A percentile compares a stretch with the other conserved stretches of the same genome.
phyloP scores from a whole-genome alignment of 768 basidiomycete genomes.

The Infundibulicybe gibba region DNA sequence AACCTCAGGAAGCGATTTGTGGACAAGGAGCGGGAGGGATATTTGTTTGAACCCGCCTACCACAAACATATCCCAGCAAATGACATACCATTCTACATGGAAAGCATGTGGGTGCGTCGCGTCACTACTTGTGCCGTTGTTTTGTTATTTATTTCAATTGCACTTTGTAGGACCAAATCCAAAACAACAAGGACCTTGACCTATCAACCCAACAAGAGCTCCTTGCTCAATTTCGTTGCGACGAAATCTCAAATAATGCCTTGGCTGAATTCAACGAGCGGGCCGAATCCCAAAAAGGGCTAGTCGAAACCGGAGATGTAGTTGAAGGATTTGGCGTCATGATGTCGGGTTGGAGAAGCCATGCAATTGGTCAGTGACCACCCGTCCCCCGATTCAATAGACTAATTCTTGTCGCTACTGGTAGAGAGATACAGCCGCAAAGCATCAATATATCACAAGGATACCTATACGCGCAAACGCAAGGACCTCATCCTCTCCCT shows the following conservation, averaged over 20 bases:
- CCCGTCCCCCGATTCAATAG: neutral
- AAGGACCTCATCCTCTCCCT: slow-evolving; percentile 72
- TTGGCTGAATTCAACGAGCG: slow-evolving; percentile 79
- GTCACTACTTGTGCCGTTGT: neutral
- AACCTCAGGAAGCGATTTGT: slow-evolving; percentile 75
- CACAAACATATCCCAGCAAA: slow-evolving; percentile 99
- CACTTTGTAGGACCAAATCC: slow-evolving; percentile 83
- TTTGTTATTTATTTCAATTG: slow-evolving; percentile 1
- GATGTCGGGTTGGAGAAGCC: slow-evolving; percentile 79
- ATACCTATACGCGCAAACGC: slow-evolving; percentile 90
- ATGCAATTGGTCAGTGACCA: slow-evolving; percentile 64
- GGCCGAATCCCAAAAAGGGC: slow-evolving; percentile 75
- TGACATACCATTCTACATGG: slow-evolving; percentile 96
- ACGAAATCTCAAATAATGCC: slow-evolving; percentile 86
- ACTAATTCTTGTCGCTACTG: neutral
- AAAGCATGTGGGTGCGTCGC: slow-evolving; percentile 89
- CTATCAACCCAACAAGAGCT: slow-evolving; percentile 97
- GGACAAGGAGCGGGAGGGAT: slow-evolving; percentile 62
- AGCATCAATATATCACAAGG: slow-evolving; percentile 95
- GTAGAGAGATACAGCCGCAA: slow-evolving; percentile 88
- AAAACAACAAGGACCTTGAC: slow-evolving; percentile 95
- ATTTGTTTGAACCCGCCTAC: slow-evolving; percentile 87
- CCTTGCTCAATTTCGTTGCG: slow-evolving; percentile 96
- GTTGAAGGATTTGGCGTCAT: slow-evolving; percentile 78
- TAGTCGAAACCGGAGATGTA: slow-evolving; percentile 85